Percentiles rank a stretch among this genome's conserved stretches.
phyloP scores from a whole-genome alignment of 352 stramenopile genomes.

The Hyaloperonospora brassicae region DNA sequence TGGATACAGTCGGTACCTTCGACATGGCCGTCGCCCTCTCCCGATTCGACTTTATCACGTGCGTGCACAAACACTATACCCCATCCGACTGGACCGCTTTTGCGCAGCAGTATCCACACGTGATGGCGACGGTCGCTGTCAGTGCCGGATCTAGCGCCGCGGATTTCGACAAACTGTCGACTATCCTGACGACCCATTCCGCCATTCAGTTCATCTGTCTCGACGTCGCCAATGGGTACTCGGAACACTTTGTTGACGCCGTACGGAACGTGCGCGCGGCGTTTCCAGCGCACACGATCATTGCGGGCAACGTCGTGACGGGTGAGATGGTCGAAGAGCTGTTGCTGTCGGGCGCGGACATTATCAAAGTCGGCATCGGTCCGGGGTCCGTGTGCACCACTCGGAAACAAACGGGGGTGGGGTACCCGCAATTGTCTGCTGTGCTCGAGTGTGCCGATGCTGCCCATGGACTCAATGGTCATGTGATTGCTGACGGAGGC shows the following conservation, averaged over 20 bases:
- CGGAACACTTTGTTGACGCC: constrained; percentile 78
- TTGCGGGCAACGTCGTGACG: constrained; percentile 90
- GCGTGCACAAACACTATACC: constrained; percentile 88
- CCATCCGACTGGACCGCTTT: constrained; percentile 61
- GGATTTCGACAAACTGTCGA: constrained; percentile 66
- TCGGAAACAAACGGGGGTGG: constrained; percentile 88
- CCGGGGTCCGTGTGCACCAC: constrained; percentile 89
- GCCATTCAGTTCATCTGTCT: constrained; percentile 83
- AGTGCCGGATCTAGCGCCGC: constrained; percentile 61
- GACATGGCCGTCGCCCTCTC: constrained; percentile 78
- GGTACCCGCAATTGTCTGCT: constrained; percentile 87
- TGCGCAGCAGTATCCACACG: constrained; percentile 38
- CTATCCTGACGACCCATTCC: constrained; percentile 48
- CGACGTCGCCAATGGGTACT: constrained; percentile 87
- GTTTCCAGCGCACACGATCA: constrained; percentile 81
- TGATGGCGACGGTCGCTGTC: constrained; percentile 67
- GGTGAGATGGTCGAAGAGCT: constrained; percentile 90
- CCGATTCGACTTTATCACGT: constrained; percentile 82
- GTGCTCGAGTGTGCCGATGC: constrained; percentile 89
- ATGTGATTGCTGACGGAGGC: constrained; percentile 86
- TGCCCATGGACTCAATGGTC: constrained; percentile 81
- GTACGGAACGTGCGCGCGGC: constrained; percentile 48
- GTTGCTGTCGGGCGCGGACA: constrained; percentile 85
- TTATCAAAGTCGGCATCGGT: constrained; percentile 91
- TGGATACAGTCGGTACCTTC: constrained; percentile 90